Evolutionary conservation across 2,329 filamentous ascomycete genomes (phyloP).

Genomic region (Parasarocladium wereldwijsianum): DNA sequence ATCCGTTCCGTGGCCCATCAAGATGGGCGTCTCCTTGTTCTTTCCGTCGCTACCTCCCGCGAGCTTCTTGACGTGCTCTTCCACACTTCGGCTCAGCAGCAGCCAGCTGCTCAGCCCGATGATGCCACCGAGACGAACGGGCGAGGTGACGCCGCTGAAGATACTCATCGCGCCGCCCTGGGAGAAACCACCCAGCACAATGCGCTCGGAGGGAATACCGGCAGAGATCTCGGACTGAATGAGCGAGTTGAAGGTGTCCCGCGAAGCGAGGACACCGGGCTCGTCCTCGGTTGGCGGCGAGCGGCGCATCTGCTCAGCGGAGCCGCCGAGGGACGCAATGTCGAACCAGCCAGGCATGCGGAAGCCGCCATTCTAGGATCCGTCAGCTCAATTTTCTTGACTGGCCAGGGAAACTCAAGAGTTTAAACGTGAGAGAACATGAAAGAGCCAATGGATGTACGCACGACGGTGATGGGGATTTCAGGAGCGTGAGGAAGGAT

Average conservation of each 20-base stretch:
- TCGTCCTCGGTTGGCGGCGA: constrained; percentile 42
- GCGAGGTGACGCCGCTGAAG: constrained; percentile 60
- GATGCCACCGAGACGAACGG: constrained; percentile 69
- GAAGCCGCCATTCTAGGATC: constrained; percentile 57
- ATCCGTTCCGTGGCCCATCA: constrained; percentile 74
- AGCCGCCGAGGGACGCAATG: constrained; percentile 37
- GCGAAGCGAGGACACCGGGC: constrained; percentile 56
- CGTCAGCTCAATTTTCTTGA: no score
- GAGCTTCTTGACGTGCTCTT: constrained; percentile 22
- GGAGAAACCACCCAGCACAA: constrained; percentile 75
- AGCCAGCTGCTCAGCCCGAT: constrained; percentile 76
- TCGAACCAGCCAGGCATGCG: constrained; percentile 83
- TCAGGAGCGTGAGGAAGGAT: constrained; percentile 81
- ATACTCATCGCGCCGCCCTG: constrained; percentile 82
- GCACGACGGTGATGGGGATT: constrained; percentile 62
- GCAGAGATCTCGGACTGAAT: constrained; percentile 68
- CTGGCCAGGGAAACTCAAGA: no score
- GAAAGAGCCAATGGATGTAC: constrained; percentile 8
- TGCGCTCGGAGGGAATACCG: constrained; percentile 68
- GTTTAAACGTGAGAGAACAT: neutral
- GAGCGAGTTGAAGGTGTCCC: constrained; percentile 62
- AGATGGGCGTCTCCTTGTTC: constrained; percentile 59
- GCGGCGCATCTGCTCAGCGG: constrained; percentile 15
- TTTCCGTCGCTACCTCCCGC: no score
- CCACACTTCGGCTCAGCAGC: constrained; percentile 40